A percentile compares a stretch with the other conserved stretches of the same genome.
Evolutionary conservation across 371 early-diverging fungal genomes (phyloP).

Genomic region (Lichtheimia ramosa): DNA sequence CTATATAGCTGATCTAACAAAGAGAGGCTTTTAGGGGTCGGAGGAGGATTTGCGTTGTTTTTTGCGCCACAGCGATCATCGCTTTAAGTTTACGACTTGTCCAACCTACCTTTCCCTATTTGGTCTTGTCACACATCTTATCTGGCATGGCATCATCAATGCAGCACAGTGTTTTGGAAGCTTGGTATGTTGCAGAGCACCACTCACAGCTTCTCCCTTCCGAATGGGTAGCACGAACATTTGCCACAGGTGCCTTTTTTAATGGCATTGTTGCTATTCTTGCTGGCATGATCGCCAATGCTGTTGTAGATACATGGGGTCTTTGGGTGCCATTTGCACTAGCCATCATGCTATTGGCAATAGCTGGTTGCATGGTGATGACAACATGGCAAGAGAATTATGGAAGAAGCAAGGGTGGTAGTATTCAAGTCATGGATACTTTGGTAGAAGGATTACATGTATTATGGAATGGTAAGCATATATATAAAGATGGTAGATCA

Average conservation of each 20-base stretch:
- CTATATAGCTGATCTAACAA: not conserved
- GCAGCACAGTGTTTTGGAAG: conserved; percentile 76
- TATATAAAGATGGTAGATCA: not conserved
- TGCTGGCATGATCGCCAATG: conserved; percentile 67
- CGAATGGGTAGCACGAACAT: conserved; percentile 64
- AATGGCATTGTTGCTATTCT: conserved; percentile 77
- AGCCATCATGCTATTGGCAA: conserved; percentile 49
- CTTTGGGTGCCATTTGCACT: conserved; percentile 63
- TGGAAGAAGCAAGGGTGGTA: conserved; percentile 47
- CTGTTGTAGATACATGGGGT: conserved; percentile 54
- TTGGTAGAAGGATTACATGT: conserved; percentile 14
- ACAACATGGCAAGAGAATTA: conserved; percentile 74
- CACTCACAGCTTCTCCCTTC: conserved; percentile 55
- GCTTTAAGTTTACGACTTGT: conserved; percentile 61
- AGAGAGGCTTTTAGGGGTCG: conserved; percentile 54
- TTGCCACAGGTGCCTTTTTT: conserved; percentile 65
- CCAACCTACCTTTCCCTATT: conserved; percentile 39
- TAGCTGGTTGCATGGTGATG: conserved; percentile 51
- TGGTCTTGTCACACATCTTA: conserved; percentile 65
- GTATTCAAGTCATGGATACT: conserved; percentile 10
- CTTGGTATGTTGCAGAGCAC: conserved; percentile 81
- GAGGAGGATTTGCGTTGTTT: conserved; percentile 60
- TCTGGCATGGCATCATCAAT: conserved; percentile 74
- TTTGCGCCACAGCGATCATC: conserved; percentile 57
- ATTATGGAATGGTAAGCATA: conserved; percentile 37